Percentiles rank a stretch among this genome's conserved stretches.
These are phyloP conservation scores for Silene latifolia DNA, from an alignment of 148 eudicot species.

Conservation along the genomic window DNA sequence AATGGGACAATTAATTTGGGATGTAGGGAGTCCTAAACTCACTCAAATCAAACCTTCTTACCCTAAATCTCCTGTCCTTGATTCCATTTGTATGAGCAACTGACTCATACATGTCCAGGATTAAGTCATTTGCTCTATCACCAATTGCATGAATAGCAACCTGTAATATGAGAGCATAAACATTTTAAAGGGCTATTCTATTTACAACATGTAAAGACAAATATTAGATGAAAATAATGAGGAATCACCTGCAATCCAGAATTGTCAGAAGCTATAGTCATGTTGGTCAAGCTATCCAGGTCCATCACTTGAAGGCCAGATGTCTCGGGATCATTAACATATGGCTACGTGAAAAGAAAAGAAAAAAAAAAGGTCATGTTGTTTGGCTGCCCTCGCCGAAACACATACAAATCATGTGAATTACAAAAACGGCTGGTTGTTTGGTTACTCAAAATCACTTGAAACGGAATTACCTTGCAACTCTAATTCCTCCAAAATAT, in stretches of 20 bases:
- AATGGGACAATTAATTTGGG: background rate
- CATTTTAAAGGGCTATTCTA: conserved; percentile 1
- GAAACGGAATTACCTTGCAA: too few species aligned
- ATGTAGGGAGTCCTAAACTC: background rate
- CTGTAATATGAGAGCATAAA: conserved; percentile 33
- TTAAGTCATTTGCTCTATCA: conserved; percentile 79
- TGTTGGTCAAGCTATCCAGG: conserved; percentile 54
- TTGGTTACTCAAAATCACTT: too few species aligned
- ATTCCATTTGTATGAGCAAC: conserved; percentile 61
- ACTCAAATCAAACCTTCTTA: conserved; percentile 21
- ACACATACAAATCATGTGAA: too few species aligned
- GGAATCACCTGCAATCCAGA: conserved; percentile 77
- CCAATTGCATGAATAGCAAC: conserved; percentile 97
- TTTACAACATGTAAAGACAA: background rate
- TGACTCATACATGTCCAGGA: conserved; percentile 79
- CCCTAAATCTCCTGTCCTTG: conserved; percentile 88
- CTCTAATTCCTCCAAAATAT: too few species aligned
- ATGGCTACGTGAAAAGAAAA: conserved; percentile 43
- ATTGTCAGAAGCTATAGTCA: conserved; percentile 59
- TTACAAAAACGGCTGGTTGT: too few species aligned
- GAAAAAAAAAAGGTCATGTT: conserved; percentile 2
- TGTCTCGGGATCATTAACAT: conserved; percentile 69
- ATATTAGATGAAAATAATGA: conserved; percentile 12
- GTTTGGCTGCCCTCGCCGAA: too few species aligned
- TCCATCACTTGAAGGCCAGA: conserved; percentile 79